A percentile compares a stretch with the other conserved stretches of the same genome.
phyloP scores from a whole-genome alignment of 495 filamentous ascomycete genomes.

The Sordaria brevicollis region DNA sequence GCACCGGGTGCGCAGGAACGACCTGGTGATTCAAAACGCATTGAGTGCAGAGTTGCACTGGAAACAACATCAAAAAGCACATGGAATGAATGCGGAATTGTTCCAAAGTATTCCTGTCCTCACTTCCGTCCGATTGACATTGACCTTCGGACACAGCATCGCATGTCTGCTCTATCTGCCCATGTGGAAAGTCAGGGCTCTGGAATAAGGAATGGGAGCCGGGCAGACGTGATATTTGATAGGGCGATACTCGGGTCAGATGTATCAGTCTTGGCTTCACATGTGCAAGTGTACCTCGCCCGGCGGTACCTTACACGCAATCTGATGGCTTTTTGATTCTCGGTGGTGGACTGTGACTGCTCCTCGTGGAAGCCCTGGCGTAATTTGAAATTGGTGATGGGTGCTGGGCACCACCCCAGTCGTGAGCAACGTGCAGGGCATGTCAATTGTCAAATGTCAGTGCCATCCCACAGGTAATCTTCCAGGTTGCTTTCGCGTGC shows the following conservation, averaged over 20 bases:
- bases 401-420: background rate
- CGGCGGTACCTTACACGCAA: background rate
- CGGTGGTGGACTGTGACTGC: background rate
- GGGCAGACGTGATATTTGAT: background rate
- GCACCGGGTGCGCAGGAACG: background rate
- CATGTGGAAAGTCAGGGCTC: background rate
- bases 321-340: background rate
- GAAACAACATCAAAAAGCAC: constrained; percentile 1
- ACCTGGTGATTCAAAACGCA: background rate
- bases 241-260: background rate
- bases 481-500: background rate
- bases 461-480: background rate
- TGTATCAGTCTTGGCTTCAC: background rate
- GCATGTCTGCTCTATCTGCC: too few species aligned
- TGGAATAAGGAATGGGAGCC: background rate
- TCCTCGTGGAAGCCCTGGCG: background rate
- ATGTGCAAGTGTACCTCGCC: background rate
- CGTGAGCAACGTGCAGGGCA: background rate
- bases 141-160: constrained; percentile 2
- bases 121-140: constrained; percentile 15
- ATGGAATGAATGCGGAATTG: constrained; percentile 9
- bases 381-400: background rate
- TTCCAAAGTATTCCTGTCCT: constrained; percentile 2
- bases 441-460: background rate
- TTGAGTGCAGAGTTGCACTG: background rate